phyloP scores from a whole-genome alignment of 2,329 filamentous ascomycete genomes.

The Colletotrichum godetiae region DNA sequence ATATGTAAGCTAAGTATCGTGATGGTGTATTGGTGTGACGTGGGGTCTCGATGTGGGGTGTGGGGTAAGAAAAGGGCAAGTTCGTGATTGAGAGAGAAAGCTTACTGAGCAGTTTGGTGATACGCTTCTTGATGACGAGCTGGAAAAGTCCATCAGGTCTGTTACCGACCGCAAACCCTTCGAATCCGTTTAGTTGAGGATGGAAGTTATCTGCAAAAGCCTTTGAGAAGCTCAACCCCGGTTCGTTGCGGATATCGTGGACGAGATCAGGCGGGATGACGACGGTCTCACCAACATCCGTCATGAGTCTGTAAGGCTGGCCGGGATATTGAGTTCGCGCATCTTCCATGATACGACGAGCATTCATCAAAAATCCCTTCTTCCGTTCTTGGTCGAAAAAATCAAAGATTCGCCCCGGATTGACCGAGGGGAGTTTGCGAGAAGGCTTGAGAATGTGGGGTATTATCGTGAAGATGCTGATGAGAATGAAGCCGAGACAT shows the following conservation, averaged over 20 bases:
- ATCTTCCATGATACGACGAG: not conserved
- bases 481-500: slow-evolving; percentile 2
- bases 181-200: slow-evolving; percentile 34
- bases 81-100: not conserved
- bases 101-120: slow-evolving; percentile 37
- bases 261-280: slow-evolving; percentile 36
- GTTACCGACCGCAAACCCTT: slow-evolving; percentile 12
- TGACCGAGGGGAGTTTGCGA: slow-evolving; percentile 22
- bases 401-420: not conserved
- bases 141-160: slow-evolving; percentile 28
- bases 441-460: slow-evolving; percentile 17
- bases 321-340: slow-evolving; percentile 11
- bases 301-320: slow-evolving; percentile 35
- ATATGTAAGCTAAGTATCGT: not conserved
- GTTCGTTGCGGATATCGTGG: slow-evolving; percentile 40
- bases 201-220: slow-evolving; percentile 30
- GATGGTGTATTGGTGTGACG: not conserved
- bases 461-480: not conserved
- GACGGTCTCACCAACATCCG: slow-evolving; percentile 37
- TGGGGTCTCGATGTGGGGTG: slow-evolving; percentile 5
- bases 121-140: slow-evolving; percentile 34
- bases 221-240: slow-evolving; percentile 34
- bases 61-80: not conserved
- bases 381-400: not conserved
- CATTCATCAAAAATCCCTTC: slow-evolving; percentile 1